Evolutionary conservation across 306 rosid species (phyloP).

Genomic region (Cyclanthera cordifolia): DNA sequence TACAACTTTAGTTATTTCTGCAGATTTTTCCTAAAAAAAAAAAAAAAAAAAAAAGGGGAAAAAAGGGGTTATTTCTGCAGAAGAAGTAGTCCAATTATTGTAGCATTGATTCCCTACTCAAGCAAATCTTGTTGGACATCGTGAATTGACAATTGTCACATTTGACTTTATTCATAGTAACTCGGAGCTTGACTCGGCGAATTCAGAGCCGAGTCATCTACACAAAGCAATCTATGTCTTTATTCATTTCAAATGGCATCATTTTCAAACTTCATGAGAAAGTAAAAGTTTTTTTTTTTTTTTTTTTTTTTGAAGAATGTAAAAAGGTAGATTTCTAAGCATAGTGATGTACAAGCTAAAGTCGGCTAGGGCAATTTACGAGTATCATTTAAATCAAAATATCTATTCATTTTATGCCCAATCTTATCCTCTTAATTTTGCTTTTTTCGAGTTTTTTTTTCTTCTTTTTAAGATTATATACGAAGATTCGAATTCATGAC

Average conservation of each 20-base stretch:
- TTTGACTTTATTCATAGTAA: not conserved
- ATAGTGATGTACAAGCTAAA: not conserved
- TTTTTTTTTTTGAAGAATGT: too few species aligned
- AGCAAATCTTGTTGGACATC: not conserved
- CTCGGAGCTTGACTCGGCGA: not conserved
- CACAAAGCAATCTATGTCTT: too few species aligned
- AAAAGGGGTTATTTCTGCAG: too few species aligned
- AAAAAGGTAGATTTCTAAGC: not conserved
- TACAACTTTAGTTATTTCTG: too few species aligned
- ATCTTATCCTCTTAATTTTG: not conserved
- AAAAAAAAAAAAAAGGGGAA: not conserved
- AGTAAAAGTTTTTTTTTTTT: not conserved
- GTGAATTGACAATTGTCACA: not conserved
- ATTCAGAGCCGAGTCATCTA: not conserved
- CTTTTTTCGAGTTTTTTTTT: too few species aligned
- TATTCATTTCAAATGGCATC: not conserved
- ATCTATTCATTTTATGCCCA: not conserved
- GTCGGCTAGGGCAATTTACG: not conserved
- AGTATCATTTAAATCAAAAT: not conserved
- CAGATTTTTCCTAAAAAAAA: too few species aligned
- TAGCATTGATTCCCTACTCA: not conserved
- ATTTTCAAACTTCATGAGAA: constrained; percentile 11
- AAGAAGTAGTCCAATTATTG: not conserved
- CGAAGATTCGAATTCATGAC: too few species aligned
- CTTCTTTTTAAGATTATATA: too few species aligned